These are phyloP conservation scores for Cyclospora cayetanensis DNA, from an alignment of 169 alveolate species.

Conservation along the genomic window DNA sequence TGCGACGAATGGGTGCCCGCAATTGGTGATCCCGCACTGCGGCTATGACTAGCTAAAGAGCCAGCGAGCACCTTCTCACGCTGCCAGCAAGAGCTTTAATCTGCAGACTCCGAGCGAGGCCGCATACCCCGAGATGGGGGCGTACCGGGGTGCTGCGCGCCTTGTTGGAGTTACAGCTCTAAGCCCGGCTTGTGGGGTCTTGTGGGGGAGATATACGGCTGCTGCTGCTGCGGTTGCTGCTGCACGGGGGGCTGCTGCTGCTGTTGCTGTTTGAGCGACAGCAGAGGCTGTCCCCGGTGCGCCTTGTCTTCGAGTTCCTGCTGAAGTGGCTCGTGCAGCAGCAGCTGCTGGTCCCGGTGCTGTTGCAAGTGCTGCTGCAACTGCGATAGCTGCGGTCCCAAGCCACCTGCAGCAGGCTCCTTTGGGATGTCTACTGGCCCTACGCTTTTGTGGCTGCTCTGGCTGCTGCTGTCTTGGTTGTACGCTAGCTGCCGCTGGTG, in stretches of 20 bases:
- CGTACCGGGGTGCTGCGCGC: too few relatives aligned
- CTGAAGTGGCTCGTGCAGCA: not conserved
- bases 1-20: too few relatives aligned
- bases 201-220: not conserved
- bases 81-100: too few relatives aligned
- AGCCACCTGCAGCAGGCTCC: not conserved
- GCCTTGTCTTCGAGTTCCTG: not conserved
- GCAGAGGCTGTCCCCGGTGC: not conserved
- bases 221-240: conserved; percentile 22
- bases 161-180: not conserved
- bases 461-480: not conserved
- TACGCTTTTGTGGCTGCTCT: not conserved
- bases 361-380: not conserved
- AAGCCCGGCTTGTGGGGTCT: not conserved
- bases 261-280: not conserved
- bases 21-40: too few relatives aligned
- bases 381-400: not conserved
- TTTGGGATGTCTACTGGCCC: not conserved
- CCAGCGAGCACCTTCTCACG: too few relatives aligned
- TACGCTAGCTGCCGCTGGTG: conserved; percentile 4
- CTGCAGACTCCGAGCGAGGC: too few relatives aligned
- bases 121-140: too few relatives aligned
- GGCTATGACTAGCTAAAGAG: too few relatives aligned
- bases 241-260: not conserved
- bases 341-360: not conserved